Conservation (phyloP, 164 flowering plant species). For the Tinospora cordifolia region DNA sequence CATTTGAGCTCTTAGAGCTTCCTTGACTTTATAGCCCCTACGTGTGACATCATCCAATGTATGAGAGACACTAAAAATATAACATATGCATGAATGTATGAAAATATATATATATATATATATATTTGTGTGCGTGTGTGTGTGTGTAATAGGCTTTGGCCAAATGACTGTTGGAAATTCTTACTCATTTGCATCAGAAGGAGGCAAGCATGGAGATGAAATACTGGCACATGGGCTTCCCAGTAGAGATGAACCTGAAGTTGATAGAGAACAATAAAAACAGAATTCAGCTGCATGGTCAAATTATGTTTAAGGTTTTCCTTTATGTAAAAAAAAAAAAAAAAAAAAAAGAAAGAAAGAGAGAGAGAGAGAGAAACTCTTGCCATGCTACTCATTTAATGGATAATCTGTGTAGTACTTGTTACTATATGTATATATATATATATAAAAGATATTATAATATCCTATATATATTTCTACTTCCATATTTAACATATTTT, state of each 20-base stretch:
- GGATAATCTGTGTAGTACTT: no score
- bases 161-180: not conserved
- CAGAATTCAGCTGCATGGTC: not conserved
- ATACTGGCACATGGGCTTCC: slow-evolving; percentile 38
- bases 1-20: slow-evolving; percentile 65
- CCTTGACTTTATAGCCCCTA: slow-evolving; percentile 67
- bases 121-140: no score
- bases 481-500: no score
- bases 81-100: no score
- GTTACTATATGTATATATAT: no score
- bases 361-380: no score
- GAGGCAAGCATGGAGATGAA: slow-evolving; percentile 35
- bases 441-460: no score
- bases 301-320: not conserved
- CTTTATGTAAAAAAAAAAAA: not conserved
- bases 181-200: slow-evolving; percentile 58
- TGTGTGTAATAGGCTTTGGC: not conserved
- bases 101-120: not conserved
- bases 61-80: not conserved
- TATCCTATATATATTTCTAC: no score
- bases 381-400: no score
- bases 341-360: no score
- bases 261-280: slow-evolving; percentile 9
- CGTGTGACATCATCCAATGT: slow-evolving; percentile 10
- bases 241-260: slow-evolving; percentile 41